Conservation (phyloP, 805 yeast species). For the Millerago galiae region DNA sequence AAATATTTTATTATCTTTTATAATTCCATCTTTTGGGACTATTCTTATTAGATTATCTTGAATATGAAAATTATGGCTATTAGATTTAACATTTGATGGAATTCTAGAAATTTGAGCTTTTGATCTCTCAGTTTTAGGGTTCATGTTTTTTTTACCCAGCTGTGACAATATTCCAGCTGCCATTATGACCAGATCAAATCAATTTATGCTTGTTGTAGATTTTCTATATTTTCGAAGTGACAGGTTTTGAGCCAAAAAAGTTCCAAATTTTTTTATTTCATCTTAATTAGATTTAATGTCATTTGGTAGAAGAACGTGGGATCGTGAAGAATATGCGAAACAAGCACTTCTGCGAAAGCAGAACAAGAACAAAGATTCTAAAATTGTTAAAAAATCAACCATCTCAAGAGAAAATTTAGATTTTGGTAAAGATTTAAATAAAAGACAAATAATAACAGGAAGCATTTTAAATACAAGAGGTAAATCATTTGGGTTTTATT, state of each 20-base stretch:
- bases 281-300: slow-evolving; percentile 1
- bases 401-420: slow-evolving; percentile 15
- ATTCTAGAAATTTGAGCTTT: background rate
- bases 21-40: slow-evolving; percentile 24
- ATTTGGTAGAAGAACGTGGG: slow-evolving; percentile 69
- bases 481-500: slow-evolving; percentile 74
- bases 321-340: slow-evolving; percentile 54
- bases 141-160: background rate
- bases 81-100: background rate
- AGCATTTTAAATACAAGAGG: slow-evolving; percentile 34
- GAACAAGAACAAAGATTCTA: slow-evolving; percentile 7
- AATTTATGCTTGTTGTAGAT: too few relatives aligned
- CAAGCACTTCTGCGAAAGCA: slow-evolving; percentile 31
- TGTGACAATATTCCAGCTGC: slow-evolving; percentile 34
- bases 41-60: slow-evolving; percentile 38
- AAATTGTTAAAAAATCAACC: slow-evolving; percentile 2
- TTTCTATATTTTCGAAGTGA: too few relatives aligned
- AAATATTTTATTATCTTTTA: slow-evolving; percentile 19
- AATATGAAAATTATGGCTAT: slow-evolving; percentile 28
- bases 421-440: slow-evolving; percentile 27
- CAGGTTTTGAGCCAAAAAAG: background rate
- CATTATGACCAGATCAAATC: slow-evolving; percentile 2
- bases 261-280: background rate
- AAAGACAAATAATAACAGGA: slow-evolving; percentile 27
- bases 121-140: background rate